These are phyloP conservation scores for Helicocarpus griseus DNA, from an alignment of 2,329 filamentous ascomycete genomes.

Conservation along the genomic window DNA sequence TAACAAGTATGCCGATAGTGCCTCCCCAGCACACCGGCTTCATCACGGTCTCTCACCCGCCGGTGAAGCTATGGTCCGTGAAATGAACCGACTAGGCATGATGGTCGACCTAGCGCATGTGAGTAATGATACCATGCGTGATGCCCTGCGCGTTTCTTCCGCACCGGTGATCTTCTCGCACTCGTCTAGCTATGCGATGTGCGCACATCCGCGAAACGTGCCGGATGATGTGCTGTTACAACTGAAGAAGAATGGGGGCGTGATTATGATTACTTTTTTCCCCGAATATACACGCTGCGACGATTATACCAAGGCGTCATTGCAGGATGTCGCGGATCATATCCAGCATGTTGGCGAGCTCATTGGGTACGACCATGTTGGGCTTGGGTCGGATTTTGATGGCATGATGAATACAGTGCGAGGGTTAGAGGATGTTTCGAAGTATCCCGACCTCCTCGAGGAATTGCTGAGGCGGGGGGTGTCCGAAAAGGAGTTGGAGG, in stretches of 20 bases:
- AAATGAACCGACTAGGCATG: constrained; percentile 94
- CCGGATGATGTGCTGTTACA: constrained; percentile 71
- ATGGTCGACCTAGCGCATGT: constrained; percentile 83
- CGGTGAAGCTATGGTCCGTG: constrained; percentile 60
- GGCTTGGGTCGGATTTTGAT: constrained; percentile 83
- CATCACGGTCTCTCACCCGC: constrained; percentile 59
- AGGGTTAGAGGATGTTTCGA: constrained; percentile 76
- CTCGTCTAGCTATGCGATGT: constrained; percentile 69
- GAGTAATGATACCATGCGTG: constrained; percentile 70
- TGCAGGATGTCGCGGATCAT: constrained; percentile 70
- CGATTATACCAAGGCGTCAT: constrained; percentile 55
- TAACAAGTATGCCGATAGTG: constrained; percentile 80
- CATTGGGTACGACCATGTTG: constrained; percentile 82
- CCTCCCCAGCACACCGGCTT: constrained; percentile 40
- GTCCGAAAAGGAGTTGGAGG: constrained; percentile 61
- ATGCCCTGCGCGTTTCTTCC: constrained; percentile 66
- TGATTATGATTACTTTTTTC: constrained; percentile 88
- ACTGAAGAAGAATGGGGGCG: constrained; percentile 60
- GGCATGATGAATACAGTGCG: constrained; percentile 51
- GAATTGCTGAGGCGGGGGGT: constrained; percentile 66
- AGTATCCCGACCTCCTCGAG: constrained; percentile 68
- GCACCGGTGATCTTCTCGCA: constrained; percentile 87
- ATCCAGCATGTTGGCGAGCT: constrained; percentile 71
- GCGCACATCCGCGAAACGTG: constrained; percentile 83
- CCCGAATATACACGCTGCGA: constrained; percentile 75